A percentile compares a stretch with the other conserved stretches of the same genome.
phyloP scores from a whole-genome alignment of 768 basidiomycete genomes.

The Psilocybe tampanensis region DNA sequence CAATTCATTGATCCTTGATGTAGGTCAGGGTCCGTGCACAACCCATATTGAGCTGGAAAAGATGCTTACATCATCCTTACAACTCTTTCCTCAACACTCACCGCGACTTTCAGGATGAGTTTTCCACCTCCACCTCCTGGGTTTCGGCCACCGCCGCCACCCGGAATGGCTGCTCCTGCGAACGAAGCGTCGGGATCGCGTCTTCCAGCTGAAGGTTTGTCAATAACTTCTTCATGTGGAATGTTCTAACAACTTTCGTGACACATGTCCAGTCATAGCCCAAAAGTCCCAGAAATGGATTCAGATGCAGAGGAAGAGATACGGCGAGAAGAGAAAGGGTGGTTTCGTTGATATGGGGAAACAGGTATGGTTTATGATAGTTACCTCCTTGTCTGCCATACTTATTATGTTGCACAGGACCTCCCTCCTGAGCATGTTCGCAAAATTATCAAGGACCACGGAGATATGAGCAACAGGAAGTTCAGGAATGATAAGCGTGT shows the following conservation, averaged over 20 bases:
- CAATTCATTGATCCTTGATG: not conserved
- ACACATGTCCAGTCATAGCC: slow-evolving; percentile 55
- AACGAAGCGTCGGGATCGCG: slow-evolving; percentile 43
- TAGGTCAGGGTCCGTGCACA: slow-evolving; percentile 48
- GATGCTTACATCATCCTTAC: slow-evolving; percentile 44
- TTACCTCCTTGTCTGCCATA: slow-evolving; percentile 14
- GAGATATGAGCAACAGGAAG: slow-evolving; percentile 99
- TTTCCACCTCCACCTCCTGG: slow-evolving; percentile 60
- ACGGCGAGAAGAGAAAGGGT: slow-evolving; percentile 88
- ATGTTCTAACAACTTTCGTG: slow-evolving; percentile 18
- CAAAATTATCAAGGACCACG: slow-evolving; percentile 99
- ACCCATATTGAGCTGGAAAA: slow-evolving; percentile 13
- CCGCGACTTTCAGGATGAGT: slow-evolving; percentile 47
- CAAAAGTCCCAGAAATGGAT: slow-evolving; percentile 97
- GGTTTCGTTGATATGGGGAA: slow-evolving; percentile 93
- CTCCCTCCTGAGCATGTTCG: slow-evolving; percentile 96
- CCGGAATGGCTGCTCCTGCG: slow-evolving; percentile 49
- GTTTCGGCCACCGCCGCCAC: slow-evolving; percentile 51
- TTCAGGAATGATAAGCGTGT: slow-evolving; percentile 99
- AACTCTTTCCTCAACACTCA: slow-evolving; percentile 41
- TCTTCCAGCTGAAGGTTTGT: slow-evolving; percentile 49
- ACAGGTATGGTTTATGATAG: slow-evolving; percentile 58
- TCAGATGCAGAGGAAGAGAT: slow-evolving; percentile 90
- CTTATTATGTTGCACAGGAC: slow-evolving; percentile 55
- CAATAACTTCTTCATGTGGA: slow-evolving; percentile 5